Base-by-base conservation (phyloP, 768 basidiomycete species). In the Myochromella boudieri region DNA sequence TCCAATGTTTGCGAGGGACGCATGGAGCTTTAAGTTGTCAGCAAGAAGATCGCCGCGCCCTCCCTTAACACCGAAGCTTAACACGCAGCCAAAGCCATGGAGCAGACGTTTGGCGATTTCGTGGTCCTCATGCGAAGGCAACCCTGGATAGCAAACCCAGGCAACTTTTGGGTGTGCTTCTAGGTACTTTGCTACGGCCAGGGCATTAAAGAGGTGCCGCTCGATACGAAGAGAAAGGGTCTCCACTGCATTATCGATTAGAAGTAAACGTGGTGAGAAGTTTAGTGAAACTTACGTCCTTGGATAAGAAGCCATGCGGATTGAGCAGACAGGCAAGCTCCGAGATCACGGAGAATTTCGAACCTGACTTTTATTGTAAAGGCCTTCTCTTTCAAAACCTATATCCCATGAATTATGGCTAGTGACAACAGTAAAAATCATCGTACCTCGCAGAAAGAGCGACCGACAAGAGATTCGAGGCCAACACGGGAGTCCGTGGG, bases 141-240 rank as follows among this genome's bases (percentile, higher is more conserved):
- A 71, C 0, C 86, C 86, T 25, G 78, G 68, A 53, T 86, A 87
- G 0, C 75, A 77, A 2, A 85, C 82, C 84, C 81, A 87, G 1
- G 73, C 64, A 15, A 87, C 72, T 42, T 75, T 71, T 6, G 75
- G 72, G 55, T 87, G 77, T 34, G 69, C 53, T 49, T 78, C 68
- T 21, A 87, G 73, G 66, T 71, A 81, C 27, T 52, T 62, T 36
- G 21, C 65, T 49, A 44, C 38, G 22, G 51, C 68, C 4, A 84
- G 64, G 0, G 83, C 74, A 47, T 86, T 86, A 14, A 73, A 67
- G 24, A 64, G 73, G 54, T 86, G 84, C 34, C 84, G 65, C 61
- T 84, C 70, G 15, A 73, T 71, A 11, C 84, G 72, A 36, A 85
- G 61, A 48, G 75, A 78, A 37, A 85, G 75, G 1, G 83, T 85